A percentile compares a stretch with the other conserved stretches of the same genome.
These are phyloP conservation scores for Suhomyces guaymorum DNA, from an alignment of 1,139 yeast genomes.

Conservation along the genomic window DNA sequence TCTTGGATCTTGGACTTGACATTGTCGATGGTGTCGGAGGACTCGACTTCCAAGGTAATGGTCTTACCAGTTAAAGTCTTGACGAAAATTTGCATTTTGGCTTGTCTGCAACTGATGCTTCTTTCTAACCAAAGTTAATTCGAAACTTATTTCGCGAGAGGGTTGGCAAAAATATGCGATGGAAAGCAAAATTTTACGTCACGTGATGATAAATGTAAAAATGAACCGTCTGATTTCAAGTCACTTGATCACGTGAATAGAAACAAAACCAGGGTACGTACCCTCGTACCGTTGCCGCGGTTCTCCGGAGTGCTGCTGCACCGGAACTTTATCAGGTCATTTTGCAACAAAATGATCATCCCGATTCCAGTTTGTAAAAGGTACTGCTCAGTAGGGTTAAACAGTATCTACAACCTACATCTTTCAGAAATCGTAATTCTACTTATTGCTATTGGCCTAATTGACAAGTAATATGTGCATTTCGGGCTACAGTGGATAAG, in stretches of 20 bases:
- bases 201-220: too few species aligned
- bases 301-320: too few species aligned
- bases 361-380: too few species aligned
- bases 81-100: constrained; percentile 96
- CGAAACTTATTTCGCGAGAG: constrained; percentile 1
- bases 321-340: too few species aligned
- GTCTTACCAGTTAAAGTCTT: constrained; percentile 99
- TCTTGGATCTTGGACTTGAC: constrained; percentile 99
- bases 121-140: constrained; percentile 47
- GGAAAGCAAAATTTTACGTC: constrained; percentile 2
- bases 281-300: too few species aligned
- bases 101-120: constrained; percentile 52
- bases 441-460: too few species aligned
- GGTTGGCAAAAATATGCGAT: neutral
- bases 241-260: neutral
- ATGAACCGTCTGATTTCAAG: neutral
- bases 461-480: too few species aligned
- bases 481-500: too few species aligned
- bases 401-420: too few species aligned
- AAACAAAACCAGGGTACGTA: neutral
- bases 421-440: too few species aligned
- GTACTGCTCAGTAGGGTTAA: too few species aligned
- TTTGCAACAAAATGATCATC: too few species aligned
- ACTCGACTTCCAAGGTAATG: constrained; percentile 98
- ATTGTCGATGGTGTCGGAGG: constrained; percentile 98